Percentiles rank a stretch among this genome's conserved stretches.
These are phyloP conservation scores for Penicillium sp. DNA, from an alignment of 2,329 filamentous ascomycete genomes.

Conservation along the genomic window DNA sequence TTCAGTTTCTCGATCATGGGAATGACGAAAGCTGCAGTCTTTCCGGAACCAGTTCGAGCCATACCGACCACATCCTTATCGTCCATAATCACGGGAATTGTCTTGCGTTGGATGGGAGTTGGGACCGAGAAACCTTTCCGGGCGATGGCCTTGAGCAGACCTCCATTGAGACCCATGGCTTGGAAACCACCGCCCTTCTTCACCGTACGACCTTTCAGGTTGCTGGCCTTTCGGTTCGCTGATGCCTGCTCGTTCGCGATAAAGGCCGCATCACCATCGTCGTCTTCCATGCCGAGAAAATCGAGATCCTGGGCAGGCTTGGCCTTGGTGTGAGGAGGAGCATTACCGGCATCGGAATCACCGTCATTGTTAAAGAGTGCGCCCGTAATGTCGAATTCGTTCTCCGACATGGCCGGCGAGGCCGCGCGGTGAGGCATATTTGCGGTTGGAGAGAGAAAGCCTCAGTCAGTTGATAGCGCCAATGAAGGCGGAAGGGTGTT, in stretches of 20 bases:
- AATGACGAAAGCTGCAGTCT: conserved; percentile 97
- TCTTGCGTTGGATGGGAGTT: conserved; percentile 95
- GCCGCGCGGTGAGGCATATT: conserved; percentile 72
- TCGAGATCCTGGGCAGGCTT: conserved; percentile 44
- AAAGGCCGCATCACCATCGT: conserved; percentile 76
- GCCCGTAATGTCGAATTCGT: conserved; percentile 85
- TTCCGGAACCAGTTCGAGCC: conserved; percentile 97
- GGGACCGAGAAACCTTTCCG: conserved; percentile 95
- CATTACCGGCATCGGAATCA: conserved; percentile 49
- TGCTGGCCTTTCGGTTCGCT: conserved; percentile 82
- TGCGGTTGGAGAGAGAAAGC: conserved; percentile 7
- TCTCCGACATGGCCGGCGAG: conserved; percentile 85
- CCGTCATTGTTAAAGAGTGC: conserved; percentile 69
- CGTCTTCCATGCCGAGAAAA: conserved; percentile 66
- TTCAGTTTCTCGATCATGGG: conserved; percentile 96
- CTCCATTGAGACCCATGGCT: conserved; percentile 83
- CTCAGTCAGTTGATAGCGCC: conserved; percentile 12
- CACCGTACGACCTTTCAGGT: conserved; percentile 79
- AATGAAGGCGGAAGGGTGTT: conserved; percentile 15
- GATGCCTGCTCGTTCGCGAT: conserved; percentile 87
- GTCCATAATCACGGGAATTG: conserved; percentile 88
- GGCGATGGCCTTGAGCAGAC: conserved; percentile 85
- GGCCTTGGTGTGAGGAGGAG: conserved; percentile 49
- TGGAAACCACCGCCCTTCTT: conserved; percentile 98
- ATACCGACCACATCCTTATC: conserved; percentile 97